Base-by-base conservation (phyloP, 139 green algal species). In the Chlorella sorokiniana region DNA sequence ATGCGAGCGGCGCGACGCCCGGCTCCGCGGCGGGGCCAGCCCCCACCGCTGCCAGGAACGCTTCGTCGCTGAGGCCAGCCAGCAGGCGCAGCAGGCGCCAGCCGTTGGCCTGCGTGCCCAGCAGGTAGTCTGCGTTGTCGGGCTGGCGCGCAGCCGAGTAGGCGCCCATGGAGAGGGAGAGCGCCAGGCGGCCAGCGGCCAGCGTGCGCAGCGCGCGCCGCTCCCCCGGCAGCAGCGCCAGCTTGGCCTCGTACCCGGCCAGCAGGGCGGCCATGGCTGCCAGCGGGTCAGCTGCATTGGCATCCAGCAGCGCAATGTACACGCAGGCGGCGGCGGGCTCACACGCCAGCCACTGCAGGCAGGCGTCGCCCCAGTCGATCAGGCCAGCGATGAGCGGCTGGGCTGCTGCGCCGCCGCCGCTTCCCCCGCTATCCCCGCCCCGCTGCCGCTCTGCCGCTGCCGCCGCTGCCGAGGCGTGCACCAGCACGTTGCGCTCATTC, bases 21-120 rank as follows among this genome's bases (percentile, higher is more conserved):
- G 5, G 35, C 35, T 51, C 64, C 16, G 37, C 37, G 3, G 63
- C 63, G 33, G 14, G 41, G 41, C 14, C 38, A 35, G 65, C 14
- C 0, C 3, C n/a, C 71, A 78, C 18, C 18, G 75, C 59, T 3
- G 56, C n/a, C 22, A 51, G 44, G 44, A 81, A 81, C 31, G 35
- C 31, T 5, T 51, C 59, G 22, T 78, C 69, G 22, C 41, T 68
- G 27, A 85, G 42, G 33, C 74, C 69, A 37, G 80, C 76, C 45
- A 89, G 75, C 44, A 85, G 69, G 29, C 74, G 74, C 40, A 79
- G 35, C 29, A 90, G 63, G 33, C 76, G 80, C 62, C 78, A 54
- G 33, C 84, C 83, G 14, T 48, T 82, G 65, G 6, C 31, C 54
- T 16, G 72, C 69, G 68, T 90, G 73, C 7, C 80, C 69, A 48